Evolutionary conservation across 73 alveolate species (phyloP), one percentile per base, ranked within the genome.

Genomic region (Uronychia setigera): DNA sequence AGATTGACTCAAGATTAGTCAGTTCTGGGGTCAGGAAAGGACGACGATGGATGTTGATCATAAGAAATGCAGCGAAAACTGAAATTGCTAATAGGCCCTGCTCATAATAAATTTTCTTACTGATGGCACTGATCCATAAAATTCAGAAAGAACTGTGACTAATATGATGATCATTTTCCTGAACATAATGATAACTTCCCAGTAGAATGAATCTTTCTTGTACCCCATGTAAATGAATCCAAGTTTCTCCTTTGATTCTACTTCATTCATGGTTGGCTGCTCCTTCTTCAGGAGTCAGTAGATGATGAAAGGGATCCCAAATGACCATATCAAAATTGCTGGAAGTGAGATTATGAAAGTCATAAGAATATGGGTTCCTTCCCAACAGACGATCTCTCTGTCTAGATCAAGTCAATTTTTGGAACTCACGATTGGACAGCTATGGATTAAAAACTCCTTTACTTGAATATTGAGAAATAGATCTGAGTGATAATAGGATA

Each of bases 191-290:
- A 91, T 85, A 13, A 85, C 33, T 60, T 93, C 97, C 97, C 97
- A 93, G 83, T 87, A 93, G 83, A 74, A 93, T 29, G 26, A 81
- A 29, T 82, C 85, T 58, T 83, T 84, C 60, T 91, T 91, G 78
- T 93, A 93, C 31, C 95, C 97, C 35, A 32, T 87, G 78, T 84
- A 93, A 25, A 93, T 82, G 83, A 93, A 93, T 13, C 97, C 97
- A 34, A 80, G 86, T 58, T 86, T 93, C 74, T 86, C 89, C 76
- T 87, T 80, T 14, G 78, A 32, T 30, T 79, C 86, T 1, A 89
- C 75, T 13, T 59, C 33, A 28, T 87, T 67, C 30, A 93, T 74
- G 26, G 60, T 59, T 35, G 46, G 58, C 32, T 83, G 76, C 11
- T 82, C 81, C 76, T 80, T 88, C 25, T 74, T 35, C 78, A 92